Base-by-base conservation (phyloP, 2,329 filamentous ascomycete species). In the Neospermospora avenae region DNA sequence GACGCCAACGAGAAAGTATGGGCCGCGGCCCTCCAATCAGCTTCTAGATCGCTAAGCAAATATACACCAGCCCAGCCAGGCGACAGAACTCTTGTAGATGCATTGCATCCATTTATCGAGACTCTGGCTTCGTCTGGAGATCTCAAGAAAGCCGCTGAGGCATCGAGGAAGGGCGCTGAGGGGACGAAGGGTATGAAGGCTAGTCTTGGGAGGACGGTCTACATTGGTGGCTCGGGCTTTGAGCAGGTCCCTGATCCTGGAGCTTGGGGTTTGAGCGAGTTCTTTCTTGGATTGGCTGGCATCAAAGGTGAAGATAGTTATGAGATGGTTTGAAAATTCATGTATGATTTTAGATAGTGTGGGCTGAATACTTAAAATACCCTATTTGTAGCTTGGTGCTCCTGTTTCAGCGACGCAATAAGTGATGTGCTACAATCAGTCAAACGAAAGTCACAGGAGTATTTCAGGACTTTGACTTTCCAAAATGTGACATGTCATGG, bases 141-240 rank as follows among this genome's bases (percentile, higher is more conserved):
- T 71, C 73, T 95, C 20, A 81, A 84, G 65, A 80, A 85, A 71
- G 93, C 95, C 7, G 91, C 91, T 0, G 79, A 85, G 68, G 91
- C 90, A 1, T 88, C 92, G 0, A 83, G 84, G 64, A 80, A 85
- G 49, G 95, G 89, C 0, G 89, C 93, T 3, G 88, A 93, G 65
- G 84, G 84, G 31, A 98, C 95, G 20, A 96, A 93, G 78, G 89
- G 88, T 24, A 97, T 99, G 93, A 85, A 89, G 74, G 91, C 95
- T 44, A 95, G 88, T 68, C 78, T 99, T 42, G 95, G 95, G 7
- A 79, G 91, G 60, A 85, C 88, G 1, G 91, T 95, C 11, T 96
- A 96, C 73, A 85, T 96, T 54, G 91, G 89, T 63, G 89, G 88
- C 63, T 83, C 79, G 72, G 89, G 88, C 16, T 93, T 81, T 77